Evolutionary conservation across 352 stramenopile species (phyloP).

Genomic region (Phytophthora sp.): DNA sequence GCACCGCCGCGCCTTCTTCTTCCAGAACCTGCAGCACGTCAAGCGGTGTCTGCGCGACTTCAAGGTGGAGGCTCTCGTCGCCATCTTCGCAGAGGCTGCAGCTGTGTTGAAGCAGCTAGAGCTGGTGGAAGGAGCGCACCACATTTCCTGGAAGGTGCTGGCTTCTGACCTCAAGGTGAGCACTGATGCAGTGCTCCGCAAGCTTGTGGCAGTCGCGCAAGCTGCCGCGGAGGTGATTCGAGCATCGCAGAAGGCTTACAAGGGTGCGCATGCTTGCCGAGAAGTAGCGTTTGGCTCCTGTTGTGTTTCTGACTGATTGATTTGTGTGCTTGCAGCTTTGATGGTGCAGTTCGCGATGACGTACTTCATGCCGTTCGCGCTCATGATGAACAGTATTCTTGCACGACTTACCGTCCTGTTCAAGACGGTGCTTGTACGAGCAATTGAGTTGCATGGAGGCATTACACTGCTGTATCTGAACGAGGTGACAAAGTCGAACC

Average conservation of each 20-base stretch:
- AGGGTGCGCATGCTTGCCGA: slow-evolving; percentile 32
- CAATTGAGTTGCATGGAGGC: slow-evolving; percentile 69
- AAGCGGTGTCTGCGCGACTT: slow-evolving; percentile 69
- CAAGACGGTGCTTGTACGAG: slow-evolving; percentile 65
- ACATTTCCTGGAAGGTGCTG: slow-evolving; percentile 81
- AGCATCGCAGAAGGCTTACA: slow-evolving; percentile 80
- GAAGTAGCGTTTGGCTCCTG: neutral
- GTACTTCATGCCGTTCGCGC: slow-evolving; percentile 87
- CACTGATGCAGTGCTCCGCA: slow-evolving; percentile 54
- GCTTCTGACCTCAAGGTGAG: slow-evolving; percentile 62
- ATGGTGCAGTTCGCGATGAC: slow-evolving; percentile 82
- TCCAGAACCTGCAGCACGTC: slow-evolving; percentile 80
- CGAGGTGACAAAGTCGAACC: slow-evolving; percentile 83
- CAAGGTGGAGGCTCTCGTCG: slow-evolving; percentile 40
- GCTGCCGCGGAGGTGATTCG: slow-evolving; percentile 48
- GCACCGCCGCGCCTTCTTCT: slow-evolving; percentile 84
- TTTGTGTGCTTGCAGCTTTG: slow-evolving; percentile 39
- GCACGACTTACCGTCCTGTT: slow-evolving; percentile 63
- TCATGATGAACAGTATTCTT: slow-evolving; percentile 83
- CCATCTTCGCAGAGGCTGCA: slow-evolving; percentile 44
- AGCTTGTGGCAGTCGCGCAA: slow-evolving; percentile 40
- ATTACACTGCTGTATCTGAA: slow-evolving; percentile 80
- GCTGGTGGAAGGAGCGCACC: slow-evolving; percentile 56
- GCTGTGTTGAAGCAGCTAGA: slow-evolving; percentile 54
- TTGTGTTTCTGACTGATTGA: neutral